Base-by-base conservation (phyloP, 768 basidiomycete species). In the Mycena rosella region DNA sequence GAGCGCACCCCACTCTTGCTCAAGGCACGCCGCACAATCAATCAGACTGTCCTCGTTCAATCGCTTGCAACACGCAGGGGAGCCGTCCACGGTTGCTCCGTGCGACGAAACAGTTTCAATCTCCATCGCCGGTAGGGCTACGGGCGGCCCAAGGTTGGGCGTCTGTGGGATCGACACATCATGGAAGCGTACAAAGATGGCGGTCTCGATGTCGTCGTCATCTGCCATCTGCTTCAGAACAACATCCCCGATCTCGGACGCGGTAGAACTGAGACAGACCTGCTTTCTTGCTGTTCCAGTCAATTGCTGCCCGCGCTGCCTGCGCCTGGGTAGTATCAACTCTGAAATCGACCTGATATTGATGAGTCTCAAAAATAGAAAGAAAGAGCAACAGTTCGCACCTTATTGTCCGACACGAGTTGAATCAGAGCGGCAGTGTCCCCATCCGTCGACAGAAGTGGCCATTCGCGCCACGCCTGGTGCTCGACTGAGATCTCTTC, bases 281-380 rank as follows among this genome's bases (percentile, higher is more conserved):
- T 70, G 92, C 91, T 84, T 94, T 94, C 81, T 95, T 95, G 78
- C 94, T 97, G 71, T 94, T 94, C 88, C 91, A 95, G 73, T 95
- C 93, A 38, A 92, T 80, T 14, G 77, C 80, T 27, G 82, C 76
- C 9, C 90, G 86, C 42, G 88, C 85, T 7, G 82, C 79, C 68
- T 85, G 88, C 15, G 90, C 82, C 56, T 87, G 84, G 14, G 86
- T 81, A 1, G 89, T 87, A 72, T 96, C 93, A 34, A 96, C 78
- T 36, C 82, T 83, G 71, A 96, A 90, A 52, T 92, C 88, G 26
- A 94, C 85, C 94, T 95, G 71, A 34, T 36, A 36, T 58, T 73
- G 34, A 47, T 44, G 14, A 60, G 17, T 52, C 26, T 36, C 40
- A 34, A 15, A 45, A 53, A 42, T 47, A 60, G 30, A 32, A 22